Base-by-base conservation (phyloP, 2,329 filamentous ascomycete genomes). In the Cryphonectria parasitica region DNA sequence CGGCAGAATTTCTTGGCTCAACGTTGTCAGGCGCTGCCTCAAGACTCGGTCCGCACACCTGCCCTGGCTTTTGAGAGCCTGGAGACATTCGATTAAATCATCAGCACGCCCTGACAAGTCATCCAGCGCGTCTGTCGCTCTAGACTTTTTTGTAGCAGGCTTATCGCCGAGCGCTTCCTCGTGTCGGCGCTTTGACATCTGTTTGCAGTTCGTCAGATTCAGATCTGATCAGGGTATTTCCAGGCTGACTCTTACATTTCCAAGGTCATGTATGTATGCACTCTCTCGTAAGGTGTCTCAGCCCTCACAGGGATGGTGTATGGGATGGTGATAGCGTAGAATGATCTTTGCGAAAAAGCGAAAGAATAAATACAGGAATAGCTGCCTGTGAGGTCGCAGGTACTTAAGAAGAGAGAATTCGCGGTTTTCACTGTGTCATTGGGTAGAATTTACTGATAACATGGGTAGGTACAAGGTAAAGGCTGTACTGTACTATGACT, bases 171-270 rank as follows among this genome's bases (percentile, higher is more conserved):
- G 72, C 25, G 64, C 72, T 28, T 72, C 71, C 68, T 64, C 72
- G 31, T 77, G 77, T 36, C 75, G 72, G 34, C 82, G 80, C 75
- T 84, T 84, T 28, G 78, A 76, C 82, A 84, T 84, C 58, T 61
- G 19, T 39, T 34, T 36, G 34, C n/a, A 8, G 2, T 39, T 39
- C 39, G 34, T 61, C 58, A 61, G 58, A 36, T 5, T 22, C 7
- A 39, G 11, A 39, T 19, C 34, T 39, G 19, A 1, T n/a, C 58
- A 61, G 8, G 22, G n/a, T 8, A 61, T 61, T n/a, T 39, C 19
- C 25, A 58, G 8, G 28, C 25, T 6, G 28, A 8, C 54, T 61
- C 58, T 36, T 22, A 36, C 34, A 39, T 10, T 61, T 61, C 15
- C 28, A 25, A 61, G 34, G 58, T n/a, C 22, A 3, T 39, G 1